These are phyloP conservation scores for Nothophoma quercina DNA, from an alignment of 2,329 filamentous ascomycete genomes.

Conservation along the genomic window DNA sequence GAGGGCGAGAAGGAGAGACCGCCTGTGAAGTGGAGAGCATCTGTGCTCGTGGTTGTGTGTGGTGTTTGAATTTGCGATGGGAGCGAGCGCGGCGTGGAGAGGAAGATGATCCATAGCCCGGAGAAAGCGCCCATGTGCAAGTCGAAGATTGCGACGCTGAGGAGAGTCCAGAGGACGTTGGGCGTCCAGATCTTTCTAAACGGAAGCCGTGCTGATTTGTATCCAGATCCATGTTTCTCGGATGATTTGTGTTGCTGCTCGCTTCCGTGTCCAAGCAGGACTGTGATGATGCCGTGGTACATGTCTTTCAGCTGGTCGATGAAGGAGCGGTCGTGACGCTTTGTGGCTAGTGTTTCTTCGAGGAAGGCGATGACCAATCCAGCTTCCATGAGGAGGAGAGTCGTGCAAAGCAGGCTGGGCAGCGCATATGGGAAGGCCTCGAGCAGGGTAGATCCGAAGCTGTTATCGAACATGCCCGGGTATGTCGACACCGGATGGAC, in stretches of 20 bases:
- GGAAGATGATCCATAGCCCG: conserved; percentile 77
- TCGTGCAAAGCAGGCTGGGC: conserved; percentile 10
- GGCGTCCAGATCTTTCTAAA: conserved; percentile 62
- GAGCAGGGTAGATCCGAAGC: not conserved
- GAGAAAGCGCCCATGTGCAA: conserved; percentile 79
- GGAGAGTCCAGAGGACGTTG: conserved; percentile 64
- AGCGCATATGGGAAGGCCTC: conserved; percentile 9
- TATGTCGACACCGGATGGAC: conserved; percentile 1
- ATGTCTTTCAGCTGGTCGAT: conserved; percentile 1
- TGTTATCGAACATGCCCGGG: not conserved
- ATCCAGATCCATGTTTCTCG: not conserved
- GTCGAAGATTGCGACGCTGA: conserved; percentile 73
- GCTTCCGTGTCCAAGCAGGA: not conserved
- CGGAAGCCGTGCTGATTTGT: conserved; percentile 39
- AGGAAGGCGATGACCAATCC: conserved; percentile 1
- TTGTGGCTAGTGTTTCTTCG: conserved; percentile 7
- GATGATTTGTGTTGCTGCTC: not conserved
- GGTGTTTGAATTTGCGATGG: too few species aligned
- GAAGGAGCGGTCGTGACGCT: not conserved
- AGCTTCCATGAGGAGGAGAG: conserved; percentile 7
- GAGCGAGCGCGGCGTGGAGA: conserved; percentile 73
- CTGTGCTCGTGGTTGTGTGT: conserved; percentile 24
- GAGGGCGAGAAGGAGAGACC: conserved; percentile 77
- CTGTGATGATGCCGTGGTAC: not conserved
- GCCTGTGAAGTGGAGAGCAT: conserved; percentile 68